Evolutionary conservation across 2,329 filamentous ascomycete genomes (phyloP), one percentile per base, ranked within the genome.

Genomic region (Colletotrichum sp.): DNA sequence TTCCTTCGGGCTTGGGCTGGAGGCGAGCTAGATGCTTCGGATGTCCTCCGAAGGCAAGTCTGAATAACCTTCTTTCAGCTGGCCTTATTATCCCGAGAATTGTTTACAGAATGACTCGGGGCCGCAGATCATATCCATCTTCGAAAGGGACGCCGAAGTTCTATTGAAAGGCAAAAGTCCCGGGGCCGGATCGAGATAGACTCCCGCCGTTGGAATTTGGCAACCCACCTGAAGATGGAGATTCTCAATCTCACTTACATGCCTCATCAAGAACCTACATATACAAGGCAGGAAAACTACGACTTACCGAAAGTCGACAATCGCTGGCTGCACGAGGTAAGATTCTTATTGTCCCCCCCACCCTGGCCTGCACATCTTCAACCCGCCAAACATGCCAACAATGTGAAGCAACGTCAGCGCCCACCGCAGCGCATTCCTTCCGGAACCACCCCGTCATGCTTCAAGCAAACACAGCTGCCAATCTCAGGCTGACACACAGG

Each of bases 71-170:
- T 52, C n/a, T 21, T 21, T 24, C 44, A 52, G n/a, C 44, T 52
- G n/a, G 44, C n/a, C 3, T 10, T 21, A 7, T 52, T 52, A 5
- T 5, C 44, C 44, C 44, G 44, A 52, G 10, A 52, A 52, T 52
- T 21, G 3, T 13, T 52, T 21, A 0, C 44, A 21, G 44, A 52
- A 52, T 52, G 44, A 52, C 44, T 52, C 44, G 44, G n/a, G 44
- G 0, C 0, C 0, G 44, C 12, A 52, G 44, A 52, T 52, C 44
- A 21, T 52, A 4, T 2, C 44, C n/a, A 0, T 13, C n/a, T 52
- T 52, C 44, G 44, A 52, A 13, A 52, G 44, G n/a, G 10, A 52
- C n/a, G 44, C 44, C 44, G 44, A 52, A 13, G n/a, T 13, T 52
- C 44, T 52, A 21, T 52, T 13, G n/a, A 21, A 21, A 52, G 44